Evolutionary conservation across 352 stramenopile genomes (phyloP).

Genomic region (Phytopythium helicoides): DNA sequence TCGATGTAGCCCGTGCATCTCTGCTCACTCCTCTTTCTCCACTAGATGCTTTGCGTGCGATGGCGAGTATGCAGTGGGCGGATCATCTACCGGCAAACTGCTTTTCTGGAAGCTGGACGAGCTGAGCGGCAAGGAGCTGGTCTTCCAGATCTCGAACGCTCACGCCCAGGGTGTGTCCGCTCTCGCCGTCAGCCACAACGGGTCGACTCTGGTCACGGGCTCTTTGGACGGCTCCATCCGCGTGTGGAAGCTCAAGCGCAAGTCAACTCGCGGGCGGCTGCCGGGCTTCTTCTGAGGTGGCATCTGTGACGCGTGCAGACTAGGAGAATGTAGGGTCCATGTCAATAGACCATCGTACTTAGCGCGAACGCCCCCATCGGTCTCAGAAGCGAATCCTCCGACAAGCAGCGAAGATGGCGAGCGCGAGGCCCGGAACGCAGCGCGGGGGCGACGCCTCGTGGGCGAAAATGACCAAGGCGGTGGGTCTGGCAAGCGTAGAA

Average conservation of each 20-base stretch:
- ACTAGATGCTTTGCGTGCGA: constrained; percentile 78
- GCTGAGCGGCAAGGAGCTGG: constrained; percentile 49
- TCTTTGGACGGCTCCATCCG: constrained; percentile 66
- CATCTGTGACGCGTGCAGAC: constrained; percentile 1
- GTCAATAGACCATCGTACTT: constrained; percentile 7
- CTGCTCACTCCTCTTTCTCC: background rate
- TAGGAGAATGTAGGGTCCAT: background rate
- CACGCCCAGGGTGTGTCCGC: constrained; percentile 63
- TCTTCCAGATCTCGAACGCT: constrained; percentile 74
- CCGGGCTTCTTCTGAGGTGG: constrained; percentile 51
- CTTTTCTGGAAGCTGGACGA: constrained; percentile 85
- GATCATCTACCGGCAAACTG: constrained; percentile 69
- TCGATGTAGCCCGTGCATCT: background rate
- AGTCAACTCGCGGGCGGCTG: constrained; percentile 46
- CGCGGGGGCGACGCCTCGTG: constrained; percentile 84
- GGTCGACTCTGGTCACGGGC: constrained; percentile 51
- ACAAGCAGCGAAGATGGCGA: constrained; percentile 36
- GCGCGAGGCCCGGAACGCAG: constrained; percentile 43
- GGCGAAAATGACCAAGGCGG: constrained; percentile 94
- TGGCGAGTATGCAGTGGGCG: constrained; percentile 70
- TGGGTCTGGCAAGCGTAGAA: constrained; percentile 17
- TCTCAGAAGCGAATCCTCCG: background rate
- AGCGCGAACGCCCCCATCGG: background rate
- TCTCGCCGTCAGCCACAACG: constrained; percentile 59
- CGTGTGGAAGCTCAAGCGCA: constrained; percentile 76